A percentile compares a stretch with the other conserved stretches of the same genome.
Conservation (phyloP, 345 rosid species). For the Cardamine chenopodiifolia region DNA sequence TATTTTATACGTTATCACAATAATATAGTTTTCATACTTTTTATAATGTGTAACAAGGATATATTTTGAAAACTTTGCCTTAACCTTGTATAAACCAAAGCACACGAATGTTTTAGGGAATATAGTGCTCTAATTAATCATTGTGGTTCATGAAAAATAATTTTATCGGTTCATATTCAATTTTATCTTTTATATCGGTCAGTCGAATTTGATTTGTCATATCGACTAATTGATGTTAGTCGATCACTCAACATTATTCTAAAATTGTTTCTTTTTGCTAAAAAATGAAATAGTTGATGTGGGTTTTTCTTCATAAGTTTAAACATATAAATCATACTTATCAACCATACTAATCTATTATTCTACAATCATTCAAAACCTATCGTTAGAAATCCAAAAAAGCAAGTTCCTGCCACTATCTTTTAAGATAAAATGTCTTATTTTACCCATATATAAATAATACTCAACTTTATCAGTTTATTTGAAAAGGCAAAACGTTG, state of each 20-base stretch:
- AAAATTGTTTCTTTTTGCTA: not conserved
- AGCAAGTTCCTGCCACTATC: not conserved
- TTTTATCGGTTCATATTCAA: not conserved
- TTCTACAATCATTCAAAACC: not conserved
- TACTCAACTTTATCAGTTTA: not conserved
- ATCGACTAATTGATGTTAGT: not conserved
- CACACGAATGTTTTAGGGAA: not conserved
- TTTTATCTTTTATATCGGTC: not conserved
- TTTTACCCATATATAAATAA: not conserved
- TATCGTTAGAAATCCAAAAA: not conserved
- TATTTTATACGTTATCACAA: too few species aligned
- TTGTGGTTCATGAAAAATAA: not conserved
- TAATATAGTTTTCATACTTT: too few species aligned
- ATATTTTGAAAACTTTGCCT: too few species aligned
- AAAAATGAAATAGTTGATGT: not conserved
- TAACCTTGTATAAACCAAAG: not conserved
- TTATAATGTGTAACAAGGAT: too few species aligned
- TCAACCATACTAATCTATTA: not conserved
- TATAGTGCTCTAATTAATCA: not conserved
- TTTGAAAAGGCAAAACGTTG: not conserved
- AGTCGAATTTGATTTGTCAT: not conserved
- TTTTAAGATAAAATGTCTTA: not conserved
- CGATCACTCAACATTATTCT: not conserved
- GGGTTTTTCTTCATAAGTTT: not conserved
- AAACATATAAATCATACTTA: not conserved